A percentile compares a stretch with the other conserved stretches of the same genome.
phyloP scores from a whole-genome alignment of 768 basidiomycete genomes.

The Mycena rosella region DNA sequence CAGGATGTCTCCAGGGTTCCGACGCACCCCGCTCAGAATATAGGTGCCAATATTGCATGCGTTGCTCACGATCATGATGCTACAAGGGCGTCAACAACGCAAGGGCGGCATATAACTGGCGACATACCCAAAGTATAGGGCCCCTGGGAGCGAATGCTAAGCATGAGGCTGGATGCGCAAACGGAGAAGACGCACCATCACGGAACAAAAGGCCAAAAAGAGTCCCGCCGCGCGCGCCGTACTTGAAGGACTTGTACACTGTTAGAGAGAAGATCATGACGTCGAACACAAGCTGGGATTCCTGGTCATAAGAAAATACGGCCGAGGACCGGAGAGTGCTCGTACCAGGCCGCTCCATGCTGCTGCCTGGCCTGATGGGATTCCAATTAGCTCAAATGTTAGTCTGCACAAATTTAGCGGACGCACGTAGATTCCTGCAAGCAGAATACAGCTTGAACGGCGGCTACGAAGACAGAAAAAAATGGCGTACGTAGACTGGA shows the following conservation, averaged over 20 bases:
- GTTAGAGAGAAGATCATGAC: constrained; percentile 39
- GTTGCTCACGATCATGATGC: constrained; percentile 27
- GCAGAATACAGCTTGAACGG: not conserved
- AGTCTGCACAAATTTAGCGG: not conserved
- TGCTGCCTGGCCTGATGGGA: constrained; percentile 5
- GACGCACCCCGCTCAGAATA: constrained; percentile 25
- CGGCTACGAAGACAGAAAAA: too few species aligned
- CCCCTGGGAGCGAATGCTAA: constrained; percentile 5
- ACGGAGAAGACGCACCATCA: constrained; percentile 18
- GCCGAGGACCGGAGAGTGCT: not conserved
- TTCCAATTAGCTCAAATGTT: not conserved
- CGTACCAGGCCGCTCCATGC: constrained; percentile 30
- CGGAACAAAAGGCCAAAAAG: constrained; percentile 27
- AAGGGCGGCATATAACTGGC: not conserved
- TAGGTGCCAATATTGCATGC: constrained; percentile 30
- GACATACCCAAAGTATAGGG: constrained; percentile 30
- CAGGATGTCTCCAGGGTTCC: not conserved
- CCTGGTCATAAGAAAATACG: not conserved
- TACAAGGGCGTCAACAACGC: not conserved
- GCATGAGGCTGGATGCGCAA: not conserved
- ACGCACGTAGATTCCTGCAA: constrained; percentile 14
- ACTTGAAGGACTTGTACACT: constrained; percentile 28
- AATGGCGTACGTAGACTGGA: constrained; percentile 1
- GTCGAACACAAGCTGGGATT: constrained; percentile 38
- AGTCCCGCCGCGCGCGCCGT: constrained; percentile 3